phyloP scores from a whole-genome alignment of 768 basidiomycete species.

The Lactarius akahatsu region DNA sequence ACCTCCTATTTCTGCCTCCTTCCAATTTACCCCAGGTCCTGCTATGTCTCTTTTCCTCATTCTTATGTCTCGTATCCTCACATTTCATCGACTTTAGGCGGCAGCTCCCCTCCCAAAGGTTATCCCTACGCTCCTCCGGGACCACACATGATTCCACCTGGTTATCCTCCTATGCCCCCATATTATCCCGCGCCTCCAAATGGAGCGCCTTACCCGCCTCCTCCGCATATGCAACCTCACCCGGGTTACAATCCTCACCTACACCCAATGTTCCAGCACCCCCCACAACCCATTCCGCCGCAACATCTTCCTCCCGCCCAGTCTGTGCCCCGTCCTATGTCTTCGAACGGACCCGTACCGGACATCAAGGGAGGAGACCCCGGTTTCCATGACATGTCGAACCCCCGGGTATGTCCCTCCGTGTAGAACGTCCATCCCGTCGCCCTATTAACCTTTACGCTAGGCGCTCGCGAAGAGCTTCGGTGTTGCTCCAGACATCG shows the following conservation, averaged over 20 bases:
- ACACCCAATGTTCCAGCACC: slow-evolving; percentile 60
- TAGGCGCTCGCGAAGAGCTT: slow-evolving; percentile 75
- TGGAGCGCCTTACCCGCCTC: slow-evolving; percentile 40
- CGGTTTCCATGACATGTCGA: slow-evolving; percentile 75
- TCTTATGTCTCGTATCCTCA: slow-evolving; percentile 28
- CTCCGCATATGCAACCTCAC: slow-evolving; percentile 42
- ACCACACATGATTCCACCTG: slow-evolving; percentile 44
- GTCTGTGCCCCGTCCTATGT: slow-evolving; percentile 33
- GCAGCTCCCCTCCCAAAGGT: slow-evolving; percentile 36
- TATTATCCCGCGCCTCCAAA: slow-evolving; percentile 41
- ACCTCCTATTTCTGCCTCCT: slow-evolving; percentile 30
- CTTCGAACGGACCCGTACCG: slow-evolving; percentile 31
- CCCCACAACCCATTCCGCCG: slow-evolving; percentile 39
- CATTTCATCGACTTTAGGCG: slow-evolving; percentile 28
- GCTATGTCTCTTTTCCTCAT: slow-evolving; percentile 29
- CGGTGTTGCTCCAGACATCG: slow-evolving; percentile 71
- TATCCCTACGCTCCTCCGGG: slow-evolving; percentile 40
- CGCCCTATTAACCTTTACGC: slow-evolving; percentile 15
- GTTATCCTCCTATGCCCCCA: slow-evolving; percentile 49
- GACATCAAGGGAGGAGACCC: slow-evolving; percentile 77
- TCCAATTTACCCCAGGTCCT: slow-evolving; percentile 34
- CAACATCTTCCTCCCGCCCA: slow-evolving; percentile 43
- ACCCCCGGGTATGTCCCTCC: slow-evolving; percentile 48
- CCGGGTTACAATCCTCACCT: slow-evolving; percentile 55
- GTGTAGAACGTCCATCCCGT: slow-evolving; percentile 6